phyloP scores from a whole-genome alignment of 768 basidiomycete species.

The Leccinum boreale region DNA sequence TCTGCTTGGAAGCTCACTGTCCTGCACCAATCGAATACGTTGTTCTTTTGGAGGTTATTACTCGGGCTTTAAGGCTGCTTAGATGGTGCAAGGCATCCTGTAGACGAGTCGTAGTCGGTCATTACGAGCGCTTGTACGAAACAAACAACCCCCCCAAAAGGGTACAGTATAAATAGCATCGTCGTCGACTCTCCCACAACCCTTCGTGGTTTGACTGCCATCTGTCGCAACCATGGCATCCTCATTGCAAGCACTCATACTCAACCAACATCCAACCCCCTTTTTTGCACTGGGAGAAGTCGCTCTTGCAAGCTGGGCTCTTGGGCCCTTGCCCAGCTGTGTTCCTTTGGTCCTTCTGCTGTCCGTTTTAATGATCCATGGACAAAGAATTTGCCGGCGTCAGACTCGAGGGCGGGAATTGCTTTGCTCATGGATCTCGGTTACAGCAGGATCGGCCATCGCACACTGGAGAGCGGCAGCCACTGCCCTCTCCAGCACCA shows the following conservation, averaged over 20 bases:
- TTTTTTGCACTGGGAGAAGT: constrained; percentile 26
- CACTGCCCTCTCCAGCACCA: constrained; percentile 53
- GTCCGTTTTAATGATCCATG: constrained; percentile 27
- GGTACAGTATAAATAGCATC: constrained; percentile 11
- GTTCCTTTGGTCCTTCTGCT: constrained; percentile 33
- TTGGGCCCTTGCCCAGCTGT: constrained; percentile 31
- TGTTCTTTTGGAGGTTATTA: neutral
- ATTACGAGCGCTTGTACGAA: neutral
- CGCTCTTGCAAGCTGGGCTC: constrained; percentile 22
- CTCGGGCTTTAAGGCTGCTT: neutral
- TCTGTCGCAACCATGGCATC: constrained; percentile 13
- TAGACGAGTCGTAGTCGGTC: neutral
- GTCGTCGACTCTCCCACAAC: neutral
- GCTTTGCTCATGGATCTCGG: constrained; percentile 32
- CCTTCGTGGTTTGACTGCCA: constrained; percentile 5
- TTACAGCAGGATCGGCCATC: constrained; percentile 41
- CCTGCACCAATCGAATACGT: neutral
- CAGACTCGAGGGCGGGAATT: constrained; percentile 28
- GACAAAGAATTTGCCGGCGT: constrained; percentile 28
- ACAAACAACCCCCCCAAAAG: constrained; percentile 21
- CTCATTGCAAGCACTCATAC: constrained; percentile 22
- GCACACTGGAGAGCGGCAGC: constrained; percentile 43
- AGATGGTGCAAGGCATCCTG: neutral
- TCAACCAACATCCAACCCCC: constrained; percentile 21
- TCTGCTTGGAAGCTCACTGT: neutral